These are phyloP conservation scores for Boletus smithii DNA, from an alignment of 1,284 basidiomycete genomes.

Conservation along the genomic window DNA sequence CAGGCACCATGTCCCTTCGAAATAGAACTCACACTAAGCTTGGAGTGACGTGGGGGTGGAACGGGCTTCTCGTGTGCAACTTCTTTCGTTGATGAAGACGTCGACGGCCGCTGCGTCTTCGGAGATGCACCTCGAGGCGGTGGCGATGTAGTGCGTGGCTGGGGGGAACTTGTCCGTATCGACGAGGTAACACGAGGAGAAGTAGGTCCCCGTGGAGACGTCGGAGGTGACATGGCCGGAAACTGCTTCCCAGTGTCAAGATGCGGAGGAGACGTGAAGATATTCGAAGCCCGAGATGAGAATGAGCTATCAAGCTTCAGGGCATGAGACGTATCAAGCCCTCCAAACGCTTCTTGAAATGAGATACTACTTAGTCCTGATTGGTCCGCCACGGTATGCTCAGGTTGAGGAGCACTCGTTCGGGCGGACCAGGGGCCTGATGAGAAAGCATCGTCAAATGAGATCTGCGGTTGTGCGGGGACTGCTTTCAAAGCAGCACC, in stretches of 20 bases:
- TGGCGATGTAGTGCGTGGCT: constrained; percentile 47
- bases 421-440: constrained; percentile 15
- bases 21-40: constrained; percentile 61
- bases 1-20: constrained; percentile 5
- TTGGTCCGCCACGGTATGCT: constrained; percentile 19
- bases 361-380: constrained; percentile 36
- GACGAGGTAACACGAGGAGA: constrained; percentile 36
- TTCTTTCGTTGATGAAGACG: constrained; percentile 48
- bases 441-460: constrained; percentile 55
- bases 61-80: constrained; percentile 47
- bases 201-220: constrained; percentile 32
- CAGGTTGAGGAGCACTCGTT: constrained; percentile 15
- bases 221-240: constrained; percentile 35
- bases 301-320: constrained; percentile 41
- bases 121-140: constrained; percentile 55
- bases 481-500: constrained; percentile 4
- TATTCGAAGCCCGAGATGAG: constrained; percentile 26
- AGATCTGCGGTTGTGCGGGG: constrained; percentile 31
- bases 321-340: constrained; percentile 43
- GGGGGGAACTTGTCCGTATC: constrained; percentile 40
- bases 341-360: constrained; percentile 61
- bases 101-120: constrained; percentile 50
- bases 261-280: constrained; percentile 30
- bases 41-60: constrained; percentile 56
- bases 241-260: constrained; percentile 24